Evolutionary conservation across 331 rosid species (phyloP).

Genomic region (Malus hybrid): DNA sequence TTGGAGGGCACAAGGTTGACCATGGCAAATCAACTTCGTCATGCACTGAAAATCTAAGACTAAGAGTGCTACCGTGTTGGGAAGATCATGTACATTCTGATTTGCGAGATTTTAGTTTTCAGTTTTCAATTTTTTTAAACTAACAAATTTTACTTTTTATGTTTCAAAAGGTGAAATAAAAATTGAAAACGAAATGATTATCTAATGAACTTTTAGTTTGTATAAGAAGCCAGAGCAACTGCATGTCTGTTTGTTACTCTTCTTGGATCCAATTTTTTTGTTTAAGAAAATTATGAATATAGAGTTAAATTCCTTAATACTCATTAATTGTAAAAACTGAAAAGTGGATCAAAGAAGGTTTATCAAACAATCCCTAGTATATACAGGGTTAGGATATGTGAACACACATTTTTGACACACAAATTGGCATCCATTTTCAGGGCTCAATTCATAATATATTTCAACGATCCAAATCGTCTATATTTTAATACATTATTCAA

Average conservation of each 20-base stretch:
- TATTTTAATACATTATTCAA: too few relatives aligned
- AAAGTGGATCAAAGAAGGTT: neutral
- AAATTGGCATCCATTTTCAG: too few relatives aligned
- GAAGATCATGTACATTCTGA: neutral
- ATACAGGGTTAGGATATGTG: too few relatives aligned
- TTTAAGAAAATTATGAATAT: neutral
- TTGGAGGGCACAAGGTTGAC: neutral
- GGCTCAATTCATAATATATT: too few relatives aligned
- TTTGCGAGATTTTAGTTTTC: neutral
- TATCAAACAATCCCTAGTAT: too few relatives aligned
- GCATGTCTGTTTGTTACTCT: neutral
- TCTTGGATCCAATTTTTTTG: too few relatives aligned
- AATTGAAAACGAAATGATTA: too few relatives aligned
- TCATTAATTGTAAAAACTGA: neutral
- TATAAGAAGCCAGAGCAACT: neutral
- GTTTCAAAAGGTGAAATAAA: too few relatives aligned
- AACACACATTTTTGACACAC: too few relatives aligned
- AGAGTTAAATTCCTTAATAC: neutral
- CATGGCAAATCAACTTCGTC: neutral
- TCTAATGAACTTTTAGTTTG: neutral
- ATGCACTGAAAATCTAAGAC: neutral
- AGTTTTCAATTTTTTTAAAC: too few relatives aligned
- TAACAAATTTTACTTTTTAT: too few relatives aligned
- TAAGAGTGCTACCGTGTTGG: neutral
- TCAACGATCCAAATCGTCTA: too few relatives aligned